These are phyloP conservation scores for Botrytis porri DNA, from an alignment of 2,329 filamentous ascomycete species.

Conservation along the genomic window DNA sequence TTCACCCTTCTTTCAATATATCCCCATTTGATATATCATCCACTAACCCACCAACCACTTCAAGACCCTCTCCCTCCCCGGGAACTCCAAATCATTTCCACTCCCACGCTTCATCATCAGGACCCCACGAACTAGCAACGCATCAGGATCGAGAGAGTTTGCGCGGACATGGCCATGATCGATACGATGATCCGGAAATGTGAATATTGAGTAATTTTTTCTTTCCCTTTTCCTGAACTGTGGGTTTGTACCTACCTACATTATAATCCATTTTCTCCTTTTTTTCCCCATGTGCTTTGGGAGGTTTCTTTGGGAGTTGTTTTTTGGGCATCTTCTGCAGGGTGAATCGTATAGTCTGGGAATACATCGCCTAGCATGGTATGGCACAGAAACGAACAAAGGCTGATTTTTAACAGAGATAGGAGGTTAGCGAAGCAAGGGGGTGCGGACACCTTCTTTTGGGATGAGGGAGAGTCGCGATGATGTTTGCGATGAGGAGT, in stretches of 20 bases:
- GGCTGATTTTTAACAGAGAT: neutral
- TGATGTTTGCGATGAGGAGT: neutral
- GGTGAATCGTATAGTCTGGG: neutral
- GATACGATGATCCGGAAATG: conserved; percentile 14
- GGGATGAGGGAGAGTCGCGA: neutral
- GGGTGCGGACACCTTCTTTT: neutral
- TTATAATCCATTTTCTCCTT: neutral
- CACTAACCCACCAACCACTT: neutral
- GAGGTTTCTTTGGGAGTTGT: neutral
- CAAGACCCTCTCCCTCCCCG: neutral
- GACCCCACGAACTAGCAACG: conserved; percentile 2
- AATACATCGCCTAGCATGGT: neutral
- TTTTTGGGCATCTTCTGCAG: neutral
- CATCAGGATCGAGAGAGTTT: neutral
- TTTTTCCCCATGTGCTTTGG: neutral
- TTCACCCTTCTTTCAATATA: neutral
- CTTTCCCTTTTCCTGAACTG: neutral
- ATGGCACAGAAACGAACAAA: neutral
- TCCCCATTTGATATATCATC: neutral
- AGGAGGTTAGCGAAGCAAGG: neutral
- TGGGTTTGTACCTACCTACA: neutral
- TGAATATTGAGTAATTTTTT: conserved; percentile 15
- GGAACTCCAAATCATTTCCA: neutral
- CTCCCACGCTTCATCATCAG: neutral
- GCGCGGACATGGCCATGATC: neutral